Evolutionary conservation across 2,329 filamentous ascomycete species (phyloP), one percentile per base, ranked within the genome.

Genomic region (Aspergillus brunneoviolaceus): DNA sequence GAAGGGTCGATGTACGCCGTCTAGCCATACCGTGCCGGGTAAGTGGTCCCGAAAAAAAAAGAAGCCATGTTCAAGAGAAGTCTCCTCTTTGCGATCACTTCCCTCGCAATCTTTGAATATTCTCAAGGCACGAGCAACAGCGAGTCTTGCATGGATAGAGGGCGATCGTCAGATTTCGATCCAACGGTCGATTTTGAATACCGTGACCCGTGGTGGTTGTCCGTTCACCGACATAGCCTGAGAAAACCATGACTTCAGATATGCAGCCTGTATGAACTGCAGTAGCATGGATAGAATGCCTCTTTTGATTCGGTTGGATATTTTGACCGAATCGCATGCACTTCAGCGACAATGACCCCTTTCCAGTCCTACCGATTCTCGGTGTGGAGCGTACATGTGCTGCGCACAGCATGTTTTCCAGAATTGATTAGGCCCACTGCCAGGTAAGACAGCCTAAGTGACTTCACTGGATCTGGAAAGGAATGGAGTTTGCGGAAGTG

Each of bases 181-280:
- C 51, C 68, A 65, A 63, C 61, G 60, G 63, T 55, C 68, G 64
- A 59, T 65, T 52, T 65, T 56, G 55, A 31, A 11, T 39, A n/a
- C n/a, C 53, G 2, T 9, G 9, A n/a, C 42, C 27, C 48, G 63
- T 59, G 63, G 60, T 67, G 62, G 60, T 58, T 56, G 57, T 61
- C 63, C 57, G 61, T 61, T 71, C 69, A 73, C 70, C 69, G 71
- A 72, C 69, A 68, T 55, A 62, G 55, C 51, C 49, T 29, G 35
- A 64, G 21, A 54, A 51, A 59, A 48, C 50, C 65, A 64, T 60
- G 53, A 48, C 57, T 57, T 58, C 52, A 59, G 54, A 58, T 19
- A 66, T 66, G 60, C 60, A 66, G 51, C 47, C 55, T 52, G 57
- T 47, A 31, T 54, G 60, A 58, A 61, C 50, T 29, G 55, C 25